Percentiles rank a stretch among this genome's conserved stretches.
phyloP scores from a whole-genome alignment of 805 yeast species.

The Kregervanrija delftensis region DNA sequence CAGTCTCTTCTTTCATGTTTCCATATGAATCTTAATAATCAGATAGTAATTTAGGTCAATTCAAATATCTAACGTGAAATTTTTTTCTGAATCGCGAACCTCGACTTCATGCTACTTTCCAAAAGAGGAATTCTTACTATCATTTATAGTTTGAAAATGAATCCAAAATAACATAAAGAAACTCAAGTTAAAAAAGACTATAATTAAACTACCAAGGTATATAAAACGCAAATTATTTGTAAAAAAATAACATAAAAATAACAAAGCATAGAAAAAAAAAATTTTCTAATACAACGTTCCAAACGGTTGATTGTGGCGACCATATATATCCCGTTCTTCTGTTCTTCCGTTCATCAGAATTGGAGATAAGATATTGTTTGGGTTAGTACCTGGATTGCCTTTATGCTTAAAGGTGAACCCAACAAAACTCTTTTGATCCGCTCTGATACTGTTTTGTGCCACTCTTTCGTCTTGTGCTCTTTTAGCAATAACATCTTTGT shows the following conservation, averaged over 20 bases:
- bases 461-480: conserved; percentile 77
- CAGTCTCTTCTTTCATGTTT: no score
- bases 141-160: no score
- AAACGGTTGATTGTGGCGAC: conserved; percentile 27
- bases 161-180: neutral
- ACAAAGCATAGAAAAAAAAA: neutral
- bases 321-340: conserved; percentile 14
- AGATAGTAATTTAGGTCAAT: no score
- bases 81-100: no score
- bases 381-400: conserved; percentile 45
- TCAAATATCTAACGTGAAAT: no score
- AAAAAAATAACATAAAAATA: neutral
- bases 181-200: neutral
- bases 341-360: conserved; percentile 21
- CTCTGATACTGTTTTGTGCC: conserved; percentile 56
- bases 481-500: conserved; percentile 93
- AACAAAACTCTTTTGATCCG: conserved; percentile 68
- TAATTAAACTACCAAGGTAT: no score
- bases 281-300: conserved; percentile 26
- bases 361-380: conserved; percentile 28
- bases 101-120: no score
- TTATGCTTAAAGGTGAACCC: conserved; percentile 96
- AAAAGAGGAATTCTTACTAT: no score
- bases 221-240: neutral
- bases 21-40: no score